Conservation (phyloP, 306 rosid species). For the Medicago lupulina region DNA sequence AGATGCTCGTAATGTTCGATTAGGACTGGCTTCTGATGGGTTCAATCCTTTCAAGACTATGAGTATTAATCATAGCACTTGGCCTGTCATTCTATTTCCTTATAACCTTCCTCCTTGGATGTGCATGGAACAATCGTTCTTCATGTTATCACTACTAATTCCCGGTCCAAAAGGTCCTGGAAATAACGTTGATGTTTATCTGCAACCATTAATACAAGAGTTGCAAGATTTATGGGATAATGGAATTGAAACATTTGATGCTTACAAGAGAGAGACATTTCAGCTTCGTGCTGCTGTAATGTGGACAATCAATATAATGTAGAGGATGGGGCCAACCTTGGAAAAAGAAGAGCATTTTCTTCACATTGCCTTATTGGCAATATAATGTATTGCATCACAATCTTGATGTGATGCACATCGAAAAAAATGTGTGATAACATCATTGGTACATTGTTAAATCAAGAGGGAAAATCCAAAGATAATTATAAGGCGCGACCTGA, state of each 20-base stretch:
- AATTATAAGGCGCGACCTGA: background rate
- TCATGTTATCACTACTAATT: background rate
- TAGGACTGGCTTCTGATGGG: background rate
- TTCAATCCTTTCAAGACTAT: no score
- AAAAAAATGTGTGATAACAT: conserved; percentile 17
- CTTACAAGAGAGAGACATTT: background rate
- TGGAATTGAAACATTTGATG: background rate
- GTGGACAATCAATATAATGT: background rate
- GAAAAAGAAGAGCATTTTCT: conserved; percentile 10
- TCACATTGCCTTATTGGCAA: background rate
- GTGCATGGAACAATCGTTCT: conserved; percentile 2
- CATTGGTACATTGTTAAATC: conserved; percentile 3
- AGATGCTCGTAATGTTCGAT: background rate
- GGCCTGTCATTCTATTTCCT: background rate
- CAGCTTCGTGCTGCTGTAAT: background rate
- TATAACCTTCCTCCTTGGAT: background rate
- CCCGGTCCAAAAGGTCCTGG: background rate
- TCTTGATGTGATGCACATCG: background rate
- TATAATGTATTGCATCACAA: background rate
- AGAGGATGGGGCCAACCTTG: background rate
- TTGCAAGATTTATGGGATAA: background rate
- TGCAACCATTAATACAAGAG: background rate
- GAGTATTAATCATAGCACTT: background rate
- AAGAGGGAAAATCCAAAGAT: conserved; percentile 17
- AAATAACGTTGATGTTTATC: background rate